Percentiles rank a stretch among this genome's conserved stretches.
phyloP scores from a whole-genome alignment of 306 rosid genomes.

The Prunus dulcis region DNA sequence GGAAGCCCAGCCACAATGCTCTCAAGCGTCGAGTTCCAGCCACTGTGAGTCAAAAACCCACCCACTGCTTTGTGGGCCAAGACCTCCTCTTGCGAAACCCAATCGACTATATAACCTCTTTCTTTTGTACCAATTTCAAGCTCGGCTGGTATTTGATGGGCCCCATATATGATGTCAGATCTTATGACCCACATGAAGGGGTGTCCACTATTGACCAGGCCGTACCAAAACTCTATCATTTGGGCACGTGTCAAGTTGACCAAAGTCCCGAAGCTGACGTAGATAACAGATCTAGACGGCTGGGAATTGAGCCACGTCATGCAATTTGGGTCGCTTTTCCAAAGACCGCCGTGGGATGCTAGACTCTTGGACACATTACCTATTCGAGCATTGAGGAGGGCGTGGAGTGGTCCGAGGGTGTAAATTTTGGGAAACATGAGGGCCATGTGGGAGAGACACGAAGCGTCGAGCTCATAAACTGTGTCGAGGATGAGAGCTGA shows the following conservation, averaged over 20 bases:
- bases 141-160: neutral
- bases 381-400: neutral
- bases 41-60: slow-evolving; percentile 2
- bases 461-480: neutral
- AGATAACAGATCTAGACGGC: neutral
- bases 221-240: slow-evolving; percentile 14
- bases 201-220: neutral
- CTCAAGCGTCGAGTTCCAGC: slow-evolving; percentile 42
- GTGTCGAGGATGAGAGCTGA: slow-evolving; percentile 19
- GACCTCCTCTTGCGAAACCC: slow-evolving; percentile 39
- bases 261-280: slow-evolving; percentile 19
- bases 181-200: slow-evolving; percentile 5
- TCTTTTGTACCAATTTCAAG: slow-evolving; percentile 19
- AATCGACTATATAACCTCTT: slow-evolving; percentile 20
- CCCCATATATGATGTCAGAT: neutral
- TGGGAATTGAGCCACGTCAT: slow-evolving; percentile 16
- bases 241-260: neutral
- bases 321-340: neutral
- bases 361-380: neutral
- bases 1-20: slow-evolving; percentile 26
- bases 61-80: slow-evolving; percentile 27
- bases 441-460: neutral
- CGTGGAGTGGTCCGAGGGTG: slow-evolving; percentile 17
- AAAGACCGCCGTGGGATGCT: neutral
- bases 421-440: neutral